These are phyloP conservation scores for Geotrichum macrosporum DNA, from an alignment of 1,139 yeast species.

Conservation along the genomic window DNA sequence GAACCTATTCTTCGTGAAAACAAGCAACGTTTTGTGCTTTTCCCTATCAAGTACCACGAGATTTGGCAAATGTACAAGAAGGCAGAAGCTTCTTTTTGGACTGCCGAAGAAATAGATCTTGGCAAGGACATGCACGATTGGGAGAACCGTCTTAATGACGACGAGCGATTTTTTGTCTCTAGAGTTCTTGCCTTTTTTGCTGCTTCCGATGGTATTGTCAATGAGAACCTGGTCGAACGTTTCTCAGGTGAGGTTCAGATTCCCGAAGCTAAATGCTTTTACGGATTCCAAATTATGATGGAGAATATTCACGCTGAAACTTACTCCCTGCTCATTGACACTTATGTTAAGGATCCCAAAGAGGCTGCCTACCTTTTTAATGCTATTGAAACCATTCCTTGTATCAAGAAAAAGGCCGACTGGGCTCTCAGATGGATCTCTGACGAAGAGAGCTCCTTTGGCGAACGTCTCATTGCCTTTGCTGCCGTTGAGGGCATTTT, in stretches of 20 bases:
- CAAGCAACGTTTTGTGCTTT: slow-evolving; percentile 83
- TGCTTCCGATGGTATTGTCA: slow-evolving; percentile 96
- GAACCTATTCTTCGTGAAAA: slow-evolving; percentile 89
- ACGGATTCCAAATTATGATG: slow-evolving; percentile 99
- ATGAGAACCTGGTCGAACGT: slow-evolving; percentile 94
- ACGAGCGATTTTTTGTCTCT: slow-evolving; percentile 85
- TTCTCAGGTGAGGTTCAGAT: slow-evolving; percentile 95
- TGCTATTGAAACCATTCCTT: slow-evolving; percentile 91
- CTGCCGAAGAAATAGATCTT: slow-evolving; percentile 97
- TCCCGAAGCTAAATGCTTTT: slow-evolving; percentile 97
- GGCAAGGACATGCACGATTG: slow-evolving; percentile 89
- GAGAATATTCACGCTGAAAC: slow-evolving; percentile 98
- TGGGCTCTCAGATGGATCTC: slow-evolving; percentile 98
- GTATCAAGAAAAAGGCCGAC: slow-evolving; percentile 92
- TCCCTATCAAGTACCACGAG: slow-evolving; percentile 97
- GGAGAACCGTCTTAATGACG: slow-evolving; percentile 77
- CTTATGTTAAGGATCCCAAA: slow-evolving; percentile 91
- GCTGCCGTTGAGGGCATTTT: slow-evolving; percentile 99
- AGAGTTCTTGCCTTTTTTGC: slow-evolving; percentile 97
- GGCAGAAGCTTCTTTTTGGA: slow-evolving; percentile 99
- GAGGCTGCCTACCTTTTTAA: slow-evolving; percentile 85
- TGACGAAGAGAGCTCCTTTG: slow-evolving; percentile 81
- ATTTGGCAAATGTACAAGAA: slow-evolving; percentile 99
- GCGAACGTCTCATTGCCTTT: slow-evolving; percentile 93
- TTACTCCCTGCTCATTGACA: slow-evolving; percentile 87